Evolutionary conservation across 108 stramenopile genomes (phyloP).

Genomic region (Nitzschia sp.): DNA sequence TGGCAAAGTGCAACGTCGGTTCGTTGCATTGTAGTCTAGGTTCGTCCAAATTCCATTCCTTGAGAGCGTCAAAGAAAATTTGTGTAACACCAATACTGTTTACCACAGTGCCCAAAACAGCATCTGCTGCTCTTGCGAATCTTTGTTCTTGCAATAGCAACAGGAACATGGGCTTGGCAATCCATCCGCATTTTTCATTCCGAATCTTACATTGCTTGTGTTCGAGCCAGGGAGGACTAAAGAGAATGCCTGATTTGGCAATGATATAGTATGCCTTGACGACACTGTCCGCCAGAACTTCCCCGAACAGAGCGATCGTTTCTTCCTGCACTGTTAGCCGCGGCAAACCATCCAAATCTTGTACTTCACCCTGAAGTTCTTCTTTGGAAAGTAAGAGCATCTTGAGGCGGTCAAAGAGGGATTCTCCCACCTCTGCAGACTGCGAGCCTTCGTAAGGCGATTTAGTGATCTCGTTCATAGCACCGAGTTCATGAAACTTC

Average conservation of each 20-base stretch:
- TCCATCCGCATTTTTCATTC: conserved; percentile 18
- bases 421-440: conserved; percentile 11
- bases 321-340: background rate
- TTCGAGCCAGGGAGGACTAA: conserved; percentile 25
- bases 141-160: conserved; percentile 23
- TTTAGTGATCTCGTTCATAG: conserved; percentile 7
- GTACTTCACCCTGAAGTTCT: background rate
- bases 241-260: conserved; percentile 34
- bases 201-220: conserved; percentile 25
- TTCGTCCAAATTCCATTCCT: conserved; percentile 21
- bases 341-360: background rate
- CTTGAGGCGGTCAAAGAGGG: conserved; percentile 3
- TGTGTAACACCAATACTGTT: conserved; percentile 8
- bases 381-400: background rate
- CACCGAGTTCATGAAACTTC: background rate
- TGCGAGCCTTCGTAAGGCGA: conserved; percentile 9
- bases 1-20: conserved; percentile 15
- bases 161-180: conserved; percentile 25
- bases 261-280: conserved; percentile 15
- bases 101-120: conserved; percentile 9
- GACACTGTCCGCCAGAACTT: background rate
- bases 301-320: background rate
- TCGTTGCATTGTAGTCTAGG: background rate
- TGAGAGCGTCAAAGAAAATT: conserved; percentile 18
- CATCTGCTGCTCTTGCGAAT: conserved; percentile 19